Evolutionary conservation across 345 rosid species (phyloP), one percentile per base, ranked within the genome.

Genomic region (Brassica cretica): DNA sequence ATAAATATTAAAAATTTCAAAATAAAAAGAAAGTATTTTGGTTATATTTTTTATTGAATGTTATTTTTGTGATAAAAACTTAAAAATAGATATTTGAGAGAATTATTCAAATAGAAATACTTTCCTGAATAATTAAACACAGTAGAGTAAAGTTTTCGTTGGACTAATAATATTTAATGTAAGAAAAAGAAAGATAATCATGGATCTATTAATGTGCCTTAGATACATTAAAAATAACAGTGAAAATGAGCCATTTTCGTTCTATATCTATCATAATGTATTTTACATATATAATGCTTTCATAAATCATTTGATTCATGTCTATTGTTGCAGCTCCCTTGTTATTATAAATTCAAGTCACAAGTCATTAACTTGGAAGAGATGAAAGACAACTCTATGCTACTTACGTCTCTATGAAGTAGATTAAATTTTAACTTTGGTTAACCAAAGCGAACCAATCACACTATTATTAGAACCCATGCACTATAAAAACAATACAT

Each of bases 91-190:
- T 19, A 19, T 19, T 1, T 19, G 21, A 19, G 21, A 19, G 21
- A 19, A 19, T 19, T 19, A 19, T 19, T 19, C 21, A 19, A 19
- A 19, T 19, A 46, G 3, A 39, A 33, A 51, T 39, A 71, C 19
- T 61, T 74, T 51, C 51, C 19, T 27, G 51, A 72, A 68, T 73
- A 79, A 62, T 19, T 19, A 35, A 39, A 5, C 8, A 15, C 19
- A 51, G 55, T 46, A 44, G 58, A 59, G 64, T 19, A 79, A 79
- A 74, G 82, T 53, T 74, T 79, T 64, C 61, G 60, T 70, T 79
- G 82, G 82, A 66, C 16, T 79, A 69, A 69, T 70, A 69, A 63
- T 70, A 24, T 56, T 9, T 21, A 3, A 53, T 49, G 4, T 12
- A 14, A 21, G 39, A n/a, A 7, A 25, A 64, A 1, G 21, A 9